Base-by-base conservation (phyloP, 306 rosid genomes). In the Spatholobus suberectus region DNA sequence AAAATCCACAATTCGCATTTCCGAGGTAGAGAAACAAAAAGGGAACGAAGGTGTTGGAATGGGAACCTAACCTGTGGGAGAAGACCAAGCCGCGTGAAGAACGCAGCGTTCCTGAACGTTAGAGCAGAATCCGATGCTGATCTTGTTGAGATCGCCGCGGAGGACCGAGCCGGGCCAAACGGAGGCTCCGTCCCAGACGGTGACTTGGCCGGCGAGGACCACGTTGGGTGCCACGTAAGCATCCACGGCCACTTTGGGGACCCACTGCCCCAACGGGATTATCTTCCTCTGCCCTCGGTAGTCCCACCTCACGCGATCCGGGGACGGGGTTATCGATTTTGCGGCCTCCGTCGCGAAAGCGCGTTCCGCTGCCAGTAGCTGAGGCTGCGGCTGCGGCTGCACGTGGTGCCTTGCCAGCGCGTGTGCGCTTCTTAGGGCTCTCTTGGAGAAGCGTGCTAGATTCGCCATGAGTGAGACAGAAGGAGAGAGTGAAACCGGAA, bases 161-260 rank as follows among this genome's bases (percentile, higher is more conserved):
- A 94, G 97, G 37, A 96, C 98, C 13, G 92, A 82, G 8, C 99
- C 97, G 1, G 98, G 86, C 99, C 99, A 96, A 13, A 96, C 97
- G 40, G 99, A 94, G 80, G 99, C 94, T 2, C 95, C 98, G 52
- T 96, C 99, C 81, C 84, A 85, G 11, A 96, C 91, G 38, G 92
- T 93, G 78, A 96, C 99, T 89, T 96, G 99, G 27, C 99, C 98
- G 11, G 97, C 97, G 61, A 96, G 94, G 54, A 96, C 97, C 14
- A 96, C 99, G 69, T 96, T 96, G 5, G 99, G 99, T 0, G 99
- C 97, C 80, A 96, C 99, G 88, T 92, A 96, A 83, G 99, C 99
- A 59, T 94, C 99, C 70, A 96, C 98, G 35, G 99, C 98, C 4
- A 96, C 65, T 79, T 90, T 96, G 3, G 98, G 99, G 52, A 87